These are phyloP conservation scores for Astragalus glycyphyllos DNA, from an alignment of 306 rosid genomes.

Conservation along the genomic window DNA sequence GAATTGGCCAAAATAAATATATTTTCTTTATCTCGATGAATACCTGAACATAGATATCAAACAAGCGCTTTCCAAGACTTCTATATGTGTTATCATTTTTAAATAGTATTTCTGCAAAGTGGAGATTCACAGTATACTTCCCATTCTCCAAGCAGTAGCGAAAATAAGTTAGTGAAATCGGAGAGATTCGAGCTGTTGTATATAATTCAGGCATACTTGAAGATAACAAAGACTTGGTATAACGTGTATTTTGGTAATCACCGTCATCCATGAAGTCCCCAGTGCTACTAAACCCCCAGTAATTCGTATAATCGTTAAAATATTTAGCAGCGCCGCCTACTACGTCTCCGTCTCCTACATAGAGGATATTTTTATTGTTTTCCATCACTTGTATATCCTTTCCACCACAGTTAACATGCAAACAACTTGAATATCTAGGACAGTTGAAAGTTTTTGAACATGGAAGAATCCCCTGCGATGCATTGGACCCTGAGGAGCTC, in stretches of 20 bases:
- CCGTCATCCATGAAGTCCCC: slow-evolving; percentile 57
- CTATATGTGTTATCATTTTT: slow-evolving; percentile 55
- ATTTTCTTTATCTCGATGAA: slow-evolving; percentile 26
- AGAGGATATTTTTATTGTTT: slow-evolving; percentile 41
- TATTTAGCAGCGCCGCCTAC: slow-evolving; percentile 56
- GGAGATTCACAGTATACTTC: slow-evolving; percentile 61
- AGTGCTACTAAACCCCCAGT: slow-evolving; percentile 68
- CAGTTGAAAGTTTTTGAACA: slow-evolving; percentile 63
- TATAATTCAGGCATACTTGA: slow-evolving; percentile 52
- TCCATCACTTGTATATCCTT: slow-evolving; percentile 46
- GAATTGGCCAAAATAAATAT: slow-evolving; percentile 4
- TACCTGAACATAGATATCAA: slow-evolving; percentile 74
- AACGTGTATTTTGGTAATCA: slow-evolving; percentile 42
- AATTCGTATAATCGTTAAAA: slow-evolving; percentile 6
- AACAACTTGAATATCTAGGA: slow-evolving; percentile 74
- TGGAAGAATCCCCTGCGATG: slow-evolving; percentile 59
- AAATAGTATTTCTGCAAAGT: slow-evolving; percentile 63
- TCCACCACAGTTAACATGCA: slow-evolving; percentile 74
- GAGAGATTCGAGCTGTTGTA: slow-evolving; percentile 56
- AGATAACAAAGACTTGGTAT: slow-evolving; percentile 36
- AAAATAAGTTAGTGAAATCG: slow-evolving; percentile 63
- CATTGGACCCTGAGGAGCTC: slow-evolving; percentile 57
- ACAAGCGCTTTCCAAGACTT: slow-evolving; percentile 64
- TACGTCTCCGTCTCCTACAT: slow-evolving; percentile 51
- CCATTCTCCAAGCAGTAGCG: slow-evolving; percentile 72